These are phyloP conservation scores for Striga hermonthica DNA, from an alignment of 305 asterid genomes.

Conservation along the genomic window DNA sequence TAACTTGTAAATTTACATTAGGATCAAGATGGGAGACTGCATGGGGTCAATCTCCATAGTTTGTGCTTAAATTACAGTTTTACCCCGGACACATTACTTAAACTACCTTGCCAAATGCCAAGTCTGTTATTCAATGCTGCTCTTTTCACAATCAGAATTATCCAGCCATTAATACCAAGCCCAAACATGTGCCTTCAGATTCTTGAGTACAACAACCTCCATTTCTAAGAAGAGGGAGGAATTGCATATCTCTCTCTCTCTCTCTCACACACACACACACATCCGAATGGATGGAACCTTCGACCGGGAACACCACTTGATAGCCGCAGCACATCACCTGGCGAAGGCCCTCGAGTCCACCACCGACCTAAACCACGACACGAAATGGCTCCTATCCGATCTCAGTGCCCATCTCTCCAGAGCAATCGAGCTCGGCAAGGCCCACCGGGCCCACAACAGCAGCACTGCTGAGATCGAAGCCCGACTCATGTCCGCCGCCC, in stretches of 20 bases:
- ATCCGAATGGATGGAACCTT: conserved; percentile 1
- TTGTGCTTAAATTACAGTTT: conserved; percentile 21
- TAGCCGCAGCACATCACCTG: conserved; percentile 61
- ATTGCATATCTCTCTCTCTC: background rate
- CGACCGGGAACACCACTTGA: conserved; percentile 48
- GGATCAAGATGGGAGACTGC: conserved; percentile 36
- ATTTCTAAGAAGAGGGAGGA: too few species aligned
- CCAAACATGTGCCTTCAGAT: background rate
- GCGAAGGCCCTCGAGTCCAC: conserved; percentile 51
- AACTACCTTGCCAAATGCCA: background rate
- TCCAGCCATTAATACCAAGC: background rate
- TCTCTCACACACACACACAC: background rate
- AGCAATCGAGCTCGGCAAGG: conserved; percentile 31
- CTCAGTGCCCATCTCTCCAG: conserved; percentile 46
- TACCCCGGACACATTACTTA: too few species aligned
- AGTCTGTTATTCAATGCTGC: conserved; percentile 13
- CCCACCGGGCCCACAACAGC: too few species aligned
- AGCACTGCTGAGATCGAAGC: too few species aligned
- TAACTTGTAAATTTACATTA: too few species aligned
- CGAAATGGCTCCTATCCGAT: conserved; percentile 36
- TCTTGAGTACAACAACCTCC: too few species aligned
- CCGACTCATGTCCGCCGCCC: conserved; percentile 41
- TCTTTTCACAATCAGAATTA: background rate
- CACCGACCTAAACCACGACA: conserved; percentile 33
- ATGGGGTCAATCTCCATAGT: conserved; percentile 18